Evolutionary conservation across 225 moss, liverwort and hornwort species (phyloP).

Genomic region (Climacium dendroides): DNA sequence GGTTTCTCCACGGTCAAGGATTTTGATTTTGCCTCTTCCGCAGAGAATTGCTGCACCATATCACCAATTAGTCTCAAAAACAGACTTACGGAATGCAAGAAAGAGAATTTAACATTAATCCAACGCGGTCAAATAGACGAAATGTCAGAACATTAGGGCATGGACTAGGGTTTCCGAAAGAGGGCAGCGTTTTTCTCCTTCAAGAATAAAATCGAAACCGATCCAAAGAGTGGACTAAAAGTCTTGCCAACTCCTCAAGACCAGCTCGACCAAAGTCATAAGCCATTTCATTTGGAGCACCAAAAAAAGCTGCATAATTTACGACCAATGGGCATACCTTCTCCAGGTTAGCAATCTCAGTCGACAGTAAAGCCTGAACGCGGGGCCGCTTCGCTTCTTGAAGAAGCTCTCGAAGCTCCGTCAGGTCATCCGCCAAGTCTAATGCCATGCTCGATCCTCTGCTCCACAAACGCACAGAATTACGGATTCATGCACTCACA

Average conservation of each 20-base stretch:
- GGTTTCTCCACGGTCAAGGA: not conserved
- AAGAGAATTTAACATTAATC: not conserved
- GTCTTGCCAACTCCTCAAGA: not conserved
- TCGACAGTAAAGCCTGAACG: slow-evolving; percentile 22
- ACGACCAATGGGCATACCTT: slow-evolving; percentile 1
- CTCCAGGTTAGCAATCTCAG: slow-evolving; percentile 22
- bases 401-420: slow-evolving; percentile 32
- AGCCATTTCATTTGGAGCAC: not conserved
- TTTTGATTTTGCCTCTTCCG: not conserved
- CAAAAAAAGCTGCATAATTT: not conserved
- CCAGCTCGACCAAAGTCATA: not conserved
- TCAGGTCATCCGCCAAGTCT: slow-evolving; percentile 17
- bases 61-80: not conserved
- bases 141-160: not conserved
- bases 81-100: not conserved
- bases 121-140: not conserved
- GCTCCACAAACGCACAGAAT: not conserved
- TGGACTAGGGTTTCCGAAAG: not conserved
- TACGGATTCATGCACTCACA: not conserved
- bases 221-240: not conserved
- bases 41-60: slow-evolving; percentile 4
- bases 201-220: not conserved
- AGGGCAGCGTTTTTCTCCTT: not conserved
- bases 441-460: slow-evolving; percentile 19
- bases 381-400: slow-evolving; percentile 20